A percentile compares a stretch with the other conserved stretches of the same genome.
phyloP scores from a whole-genome alignment of 2,329 filamentous ascomycete genomes.

The Chalara sp. region DNA sequence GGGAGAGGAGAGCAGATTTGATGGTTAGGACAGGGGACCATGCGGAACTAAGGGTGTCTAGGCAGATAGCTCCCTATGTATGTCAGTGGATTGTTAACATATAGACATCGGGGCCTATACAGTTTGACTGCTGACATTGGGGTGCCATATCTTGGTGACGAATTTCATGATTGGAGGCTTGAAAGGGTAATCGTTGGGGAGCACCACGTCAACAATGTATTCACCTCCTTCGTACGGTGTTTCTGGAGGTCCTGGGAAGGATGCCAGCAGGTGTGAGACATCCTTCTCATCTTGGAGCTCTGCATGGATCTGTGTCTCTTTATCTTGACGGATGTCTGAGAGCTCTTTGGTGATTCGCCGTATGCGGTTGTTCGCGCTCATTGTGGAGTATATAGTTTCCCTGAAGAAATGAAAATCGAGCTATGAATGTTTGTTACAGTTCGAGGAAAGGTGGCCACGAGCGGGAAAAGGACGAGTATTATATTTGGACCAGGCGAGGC shows the following conservation, averaged over 20 bases:
- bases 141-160: slow-evolving; percentile 92
- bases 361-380: slow-evolving; percentile 25
- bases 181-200: slow-evolving; percentile 88
- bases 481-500: not conserved
- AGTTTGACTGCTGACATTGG: slow-evolving; percentile 90
- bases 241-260: slow-evolving; percentile 80
- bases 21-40: slow-evolving; percentile 98
- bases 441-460: not conserved
- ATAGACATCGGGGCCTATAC: slow-evolving; percentile 43
- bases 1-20: slow-evolving; percentile 86
- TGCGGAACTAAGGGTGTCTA: slow-evolving; percentile 81
- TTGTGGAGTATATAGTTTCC: slow-evolving; percentile 6
- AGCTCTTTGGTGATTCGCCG: slow-evolving; percentile 70
- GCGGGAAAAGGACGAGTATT: not conserved
- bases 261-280: slow-evolving; percentile 75
- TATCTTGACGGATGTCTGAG: slow-evolving; percentile 66
- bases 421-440: no score
- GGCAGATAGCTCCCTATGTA: slow-evolving; percentile 82
- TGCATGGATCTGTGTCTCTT: slow-evolving; percentile 69
- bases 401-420: not conserved
- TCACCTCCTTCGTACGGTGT: slow-evolving; percentile 88
- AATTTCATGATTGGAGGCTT: slow-evolving; percentile 88
- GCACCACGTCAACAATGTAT: slow-evolving; percentile 77
- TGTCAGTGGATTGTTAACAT: slow-evolving; percentile 19
- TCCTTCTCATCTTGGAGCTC: slow-evolving; percentile 54